Evolutionary conservation across 1,284 basidiomycete genomes (phyloP), one percentile per base, ranked within the genome.

Genomic region (Puccinia triticina): DNA sequence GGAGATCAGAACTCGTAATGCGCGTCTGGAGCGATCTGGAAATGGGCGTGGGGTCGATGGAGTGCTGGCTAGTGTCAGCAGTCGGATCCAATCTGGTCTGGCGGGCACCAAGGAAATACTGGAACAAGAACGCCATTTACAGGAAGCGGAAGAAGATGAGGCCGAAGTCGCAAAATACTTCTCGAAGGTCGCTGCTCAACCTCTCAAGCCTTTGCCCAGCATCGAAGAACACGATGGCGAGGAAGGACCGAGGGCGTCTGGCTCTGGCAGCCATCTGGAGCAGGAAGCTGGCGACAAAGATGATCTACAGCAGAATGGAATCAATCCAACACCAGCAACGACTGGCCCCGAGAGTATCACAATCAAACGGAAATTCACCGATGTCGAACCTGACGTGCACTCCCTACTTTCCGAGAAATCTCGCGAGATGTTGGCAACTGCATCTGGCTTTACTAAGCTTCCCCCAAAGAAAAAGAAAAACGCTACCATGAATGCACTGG

Each of bases 1-100:
- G 86, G 96, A 98, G 86, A 94, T 99, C 84, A 90, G 95, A 84
- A 93, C 93, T 10, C 90, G 94, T 55, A 99, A 99, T 87, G 95
- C 97, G 0, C 90, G 96, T 69, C 91, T 95, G 83, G 96, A 98
- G 86, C 89, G 93, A 40, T 75, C 80, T 8, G 26, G 29, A 12
- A 61, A 75, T 34, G 72, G 72, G 32, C 85, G 86, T 32, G 85
- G 86, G 67, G 76, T 85, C 1, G 86, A 86, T 40, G 83, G 84
- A 11, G 84, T 87, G 0, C 83, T 87, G 5, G 40, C 72, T 16
- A 82, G 72, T 46, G 75, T 83, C 32, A 78, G 82, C 59, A 83
- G 82, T 75, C 82, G 75, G 10, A 55, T 83, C 43, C 67, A 78
- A 48, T 72, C 64, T n/a, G 76, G 78, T 59, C 53, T 73, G 50